These are phyloP conservation scores for Dalbergia cultrata DNA, from an alignment of 306 rosid species.

Conservation along the genomic window DNA sequence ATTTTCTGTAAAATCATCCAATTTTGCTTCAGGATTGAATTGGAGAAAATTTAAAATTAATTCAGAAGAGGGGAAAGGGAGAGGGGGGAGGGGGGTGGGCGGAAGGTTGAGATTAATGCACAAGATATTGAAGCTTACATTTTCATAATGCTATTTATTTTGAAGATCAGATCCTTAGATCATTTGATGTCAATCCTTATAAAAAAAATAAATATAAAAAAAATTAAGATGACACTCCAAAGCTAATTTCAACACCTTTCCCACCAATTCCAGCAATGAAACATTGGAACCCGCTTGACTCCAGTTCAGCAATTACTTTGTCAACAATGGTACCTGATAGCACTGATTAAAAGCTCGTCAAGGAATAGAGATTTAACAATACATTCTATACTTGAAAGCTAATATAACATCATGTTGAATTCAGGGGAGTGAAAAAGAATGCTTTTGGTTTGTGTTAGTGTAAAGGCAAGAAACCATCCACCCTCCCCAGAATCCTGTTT, in stretches of 20 bases:
- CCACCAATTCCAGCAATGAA: constrained; percentile 84
- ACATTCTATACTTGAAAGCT: constrained; percentile 18
- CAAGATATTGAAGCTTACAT: constrained; percentile 35
- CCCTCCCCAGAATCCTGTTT: neutral
- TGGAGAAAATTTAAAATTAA: neutral
- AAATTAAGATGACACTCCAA: constrained; percentile 65
- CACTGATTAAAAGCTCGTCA: constrained; percentile 70
- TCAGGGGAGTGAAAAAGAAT: neutral
- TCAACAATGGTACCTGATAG: constrained; percentile 80
- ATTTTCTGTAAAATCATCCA: neutral
- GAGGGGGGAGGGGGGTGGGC: too few species aligned
- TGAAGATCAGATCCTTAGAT: constrained; percentile 37
- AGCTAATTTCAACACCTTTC: constrained; percentile 74
- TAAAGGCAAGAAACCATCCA: constrained; percentile 9
- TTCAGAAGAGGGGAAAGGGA: neutral
- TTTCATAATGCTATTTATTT: constrained; percentile 45
- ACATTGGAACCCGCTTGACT: constrained; percentile 89
- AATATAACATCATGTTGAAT: constrained; percentile 1
- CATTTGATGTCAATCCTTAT: constrained; percentile 26
- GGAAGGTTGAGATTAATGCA: constrained; percentile 23
- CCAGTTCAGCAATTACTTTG: constrained; percentile 76
- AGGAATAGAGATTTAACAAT: constrained; percentile 50
- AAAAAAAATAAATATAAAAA: constrained; percentile 26
- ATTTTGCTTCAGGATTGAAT: constrained; percentile 20
- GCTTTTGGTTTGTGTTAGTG: neutral